Percentiles rank a stretch among this genome's conserved stretches.
These are phyloP conservation scores for Elsinoe australis DNA, from an alignment of 2,329 filamentous ascomycete genomes.

Conservation along the genomic window DNA sequence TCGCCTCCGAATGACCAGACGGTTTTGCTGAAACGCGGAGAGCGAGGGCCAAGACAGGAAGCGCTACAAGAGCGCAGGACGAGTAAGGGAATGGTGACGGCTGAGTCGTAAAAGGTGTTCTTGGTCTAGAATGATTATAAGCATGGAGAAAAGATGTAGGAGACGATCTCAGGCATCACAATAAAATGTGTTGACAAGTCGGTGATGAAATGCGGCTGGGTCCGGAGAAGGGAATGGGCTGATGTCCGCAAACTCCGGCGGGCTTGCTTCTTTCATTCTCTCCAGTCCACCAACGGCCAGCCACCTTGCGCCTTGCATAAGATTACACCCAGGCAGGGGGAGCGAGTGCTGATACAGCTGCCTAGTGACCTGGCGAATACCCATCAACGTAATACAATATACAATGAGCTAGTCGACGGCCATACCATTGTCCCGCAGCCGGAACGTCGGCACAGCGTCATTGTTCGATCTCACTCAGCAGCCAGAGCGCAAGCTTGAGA, in stretches of 20 bases:
- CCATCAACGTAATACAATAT: not conserved
- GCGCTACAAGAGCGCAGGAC: constrained; percentile 15
- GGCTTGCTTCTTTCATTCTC: not conserved
- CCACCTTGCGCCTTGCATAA: constrained; percentile 6
- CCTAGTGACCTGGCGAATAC: not conserved
- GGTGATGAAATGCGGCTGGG: constrained; percentile 10
- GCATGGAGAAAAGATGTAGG: not conserved
- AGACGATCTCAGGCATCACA: constrained; percentile 7
- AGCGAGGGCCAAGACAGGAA: not conserved
- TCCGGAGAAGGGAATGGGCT: not conserved
- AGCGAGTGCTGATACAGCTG: not conserved
- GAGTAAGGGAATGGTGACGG: constrained; percentile 14
- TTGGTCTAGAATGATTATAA: not conserved
- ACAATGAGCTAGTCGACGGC: not conserved
- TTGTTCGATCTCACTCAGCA: not conserved
- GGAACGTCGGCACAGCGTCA: constrained; percentile 9
- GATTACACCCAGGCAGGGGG: not conserved
- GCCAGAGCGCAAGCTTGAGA: not conserved
- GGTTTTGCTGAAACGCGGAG: not conserved
- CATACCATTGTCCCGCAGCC: not conserved
- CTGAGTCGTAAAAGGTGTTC: not conserved
- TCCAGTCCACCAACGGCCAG: constrained; percentile 7
- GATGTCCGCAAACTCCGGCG: constrained; percentile 3
- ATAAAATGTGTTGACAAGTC: not conserved
- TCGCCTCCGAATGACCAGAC: not conserved